Evolutionary conservation across 495 filamentous ascomycete species (phyloP).

Genomic region (Penicillium canescens): DNA sequence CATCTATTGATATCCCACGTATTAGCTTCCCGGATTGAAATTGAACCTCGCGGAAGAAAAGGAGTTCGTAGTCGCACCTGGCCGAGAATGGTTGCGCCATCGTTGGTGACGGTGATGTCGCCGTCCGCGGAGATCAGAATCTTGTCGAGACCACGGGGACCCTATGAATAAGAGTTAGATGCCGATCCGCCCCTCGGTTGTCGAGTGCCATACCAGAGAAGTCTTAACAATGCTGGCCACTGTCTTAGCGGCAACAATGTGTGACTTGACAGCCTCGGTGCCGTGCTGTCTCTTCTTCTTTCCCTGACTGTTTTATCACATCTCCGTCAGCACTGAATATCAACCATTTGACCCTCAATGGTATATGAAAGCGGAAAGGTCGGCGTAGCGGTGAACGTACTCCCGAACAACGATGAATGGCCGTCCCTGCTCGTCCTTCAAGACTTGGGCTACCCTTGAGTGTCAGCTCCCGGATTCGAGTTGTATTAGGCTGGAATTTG

Average conservation of each 20-base stretch:
- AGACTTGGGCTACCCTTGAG: conserved; percentile 59
- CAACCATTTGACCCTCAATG: not conserved
- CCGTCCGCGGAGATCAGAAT: conserved; percentile 98
- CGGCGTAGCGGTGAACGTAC: conserved; percentile 56
- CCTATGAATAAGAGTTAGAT: conserved; percentile 47
- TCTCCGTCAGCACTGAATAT: conserved; percentile 14
- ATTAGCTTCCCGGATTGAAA: conserved; percentile 17
- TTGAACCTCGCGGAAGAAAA: conserved; percentile 2
- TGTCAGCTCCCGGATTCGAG: conserved; percentile 24
- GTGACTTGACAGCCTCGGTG: conserved; percentile 94
- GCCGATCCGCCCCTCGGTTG: not conserved
- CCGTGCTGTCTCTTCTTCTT: conserved; percentile 97
- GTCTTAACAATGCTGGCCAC: conserved; percentile 97
- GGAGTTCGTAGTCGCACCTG: conserved; percentile 55
- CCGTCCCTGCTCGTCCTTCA: conserved; percentile 92
- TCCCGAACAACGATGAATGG: conserved; percentile 99
- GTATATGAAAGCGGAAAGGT: conserved; percentile 7
- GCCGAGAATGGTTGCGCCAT: conserved; percentile 93
- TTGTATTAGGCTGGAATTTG: not conserved
- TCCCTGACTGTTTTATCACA: conserved; percentile 67
- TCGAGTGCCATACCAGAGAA: conserved; percentile 61
- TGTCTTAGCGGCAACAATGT: conserved; percentile 94
- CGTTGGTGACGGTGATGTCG: conserved; percentile 99
- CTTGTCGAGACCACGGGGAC: conserved; percentile 96
- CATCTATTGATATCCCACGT: conserved; percentile 58